Evolutionary conservation across 2,329 filamentous ascomycete species (phyloP).

Genomic region (Uncinocarpus reesii): DNA sequence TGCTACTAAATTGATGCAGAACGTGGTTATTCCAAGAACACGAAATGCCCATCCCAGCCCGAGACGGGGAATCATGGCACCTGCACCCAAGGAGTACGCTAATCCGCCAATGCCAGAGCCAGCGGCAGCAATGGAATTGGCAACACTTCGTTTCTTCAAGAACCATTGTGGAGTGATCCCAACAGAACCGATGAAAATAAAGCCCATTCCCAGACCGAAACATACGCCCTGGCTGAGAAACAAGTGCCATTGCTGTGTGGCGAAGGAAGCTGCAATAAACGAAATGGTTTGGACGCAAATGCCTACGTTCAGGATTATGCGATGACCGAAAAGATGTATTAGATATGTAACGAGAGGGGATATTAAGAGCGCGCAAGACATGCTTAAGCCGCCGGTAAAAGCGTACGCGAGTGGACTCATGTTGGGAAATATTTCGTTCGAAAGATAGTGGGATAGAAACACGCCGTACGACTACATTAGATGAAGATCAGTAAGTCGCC

Average conservation of each 20-base stretch:
- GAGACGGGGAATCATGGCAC: slow-evolving; percentile 47
- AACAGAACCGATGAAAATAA: slow-evolving; percentile 49
- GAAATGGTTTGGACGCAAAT: slow-evolving; percentile 45
- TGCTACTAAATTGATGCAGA: slow-evolving; percentile 44
- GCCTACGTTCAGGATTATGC: slow-evolving; percentile 46
- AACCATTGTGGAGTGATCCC: slow-evolving; percentile 55
- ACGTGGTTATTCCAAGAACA: slow-evolving; percentile 48
- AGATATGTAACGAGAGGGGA: slow-evolving; percentile 47
- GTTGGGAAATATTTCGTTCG: slow-evolving; percentile 45
- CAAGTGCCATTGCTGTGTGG: slow-evolving; percentile 49
- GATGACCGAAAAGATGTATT: slow-evolving; percentile 45
- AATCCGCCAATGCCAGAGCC: slow-evolving; percentile 52
- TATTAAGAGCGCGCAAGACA: slow-evolving; percentile 48
- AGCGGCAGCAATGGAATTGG: slow-evolving; percentile 50
- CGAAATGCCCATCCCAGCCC: slow-evolving; percentile 53
- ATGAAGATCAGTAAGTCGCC: not conserved
- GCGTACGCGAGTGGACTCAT: slow-evolving; percentile 48
- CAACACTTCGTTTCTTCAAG: slow-evolving; percentile 45
- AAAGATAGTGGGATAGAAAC: slow-evolving; percentile 51
- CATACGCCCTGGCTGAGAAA: slow-evolving; percentile 52
- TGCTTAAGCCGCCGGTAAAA: slow-evolving; percentile 51
- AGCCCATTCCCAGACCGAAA: slow-evolving; percentile 54
- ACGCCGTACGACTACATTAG: slow-evolving; percentile 42
- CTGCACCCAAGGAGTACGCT: slow-evolving; percentile 48
- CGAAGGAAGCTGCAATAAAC: slow-evolving; percentile 49